Conservation (phyloP, 495 filamentous ascomycete species). For the Trichoderma erinaceum region DNA sequence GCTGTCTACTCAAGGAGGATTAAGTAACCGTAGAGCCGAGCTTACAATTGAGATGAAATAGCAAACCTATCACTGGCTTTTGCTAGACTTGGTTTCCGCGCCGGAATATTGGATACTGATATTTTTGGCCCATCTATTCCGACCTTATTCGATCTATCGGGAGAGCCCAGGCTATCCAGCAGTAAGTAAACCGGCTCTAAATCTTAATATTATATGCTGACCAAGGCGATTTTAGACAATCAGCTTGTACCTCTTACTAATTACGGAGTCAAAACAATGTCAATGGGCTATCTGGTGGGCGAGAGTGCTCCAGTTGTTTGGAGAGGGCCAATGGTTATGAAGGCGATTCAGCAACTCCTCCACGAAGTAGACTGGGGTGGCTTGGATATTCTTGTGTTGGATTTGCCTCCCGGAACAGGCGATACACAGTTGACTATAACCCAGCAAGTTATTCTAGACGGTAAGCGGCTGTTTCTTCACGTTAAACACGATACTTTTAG, state of each 20-base stretch:
- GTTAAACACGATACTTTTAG: neutral
- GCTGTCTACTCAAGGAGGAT: too few relatives aligned
- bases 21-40: too few relatives aligned
- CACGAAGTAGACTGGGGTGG: conserved; percentile 89
- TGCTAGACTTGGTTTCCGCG: conserved; percentile 68
- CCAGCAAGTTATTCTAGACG: conserved; percentile 82
- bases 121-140: conserved; percentile 96
- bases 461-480: conserved; percentile 29
- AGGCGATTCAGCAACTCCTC: conserved; percentile 90
- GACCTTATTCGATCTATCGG: conserved; percentile 74
- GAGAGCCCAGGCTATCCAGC: conserved; percentile 61
- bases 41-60: conserved; percentile 25
- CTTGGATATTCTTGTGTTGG: conserved; percentile 77
- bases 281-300: conserved; percentile 87
- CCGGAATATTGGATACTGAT: conserved; percentile 89
- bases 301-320: conserved; percentile 82
- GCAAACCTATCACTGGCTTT: conserved; percentile 86
- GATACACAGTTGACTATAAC: conserved; percentile 91
- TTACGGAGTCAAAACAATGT: conserved; percentile 96
- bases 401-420: conserved; percentile 90
- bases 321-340: conserved; percentile 96
- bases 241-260: conserved; percentile 84
- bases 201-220: neutral
- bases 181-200: conserved; percentile 35
- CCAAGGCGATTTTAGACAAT: conserved; percentile 47